These are phyloP conservation scores for Przewalskia tangutica DNA, from an alignment of 257 asterid genomes.

Conservation along the genomic window DNA sequence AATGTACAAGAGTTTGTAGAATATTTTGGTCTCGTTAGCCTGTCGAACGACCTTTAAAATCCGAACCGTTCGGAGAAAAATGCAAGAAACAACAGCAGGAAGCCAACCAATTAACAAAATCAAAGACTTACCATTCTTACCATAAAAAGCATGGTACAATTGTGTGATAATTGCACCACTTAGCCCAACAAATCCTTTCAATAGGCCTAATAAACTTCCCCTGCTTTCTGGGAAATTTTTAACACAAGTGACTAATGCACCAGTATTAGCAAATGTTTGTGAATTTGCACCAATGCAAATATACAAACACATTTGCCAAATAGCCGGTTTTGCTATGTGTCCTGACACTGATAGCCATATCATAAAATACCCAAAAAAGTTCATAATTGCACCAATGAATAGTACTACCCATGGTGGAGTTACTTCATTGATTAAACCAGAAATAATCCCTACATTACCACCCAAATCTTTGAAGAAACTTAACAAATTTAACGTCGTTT, in stretches of 20 bases:
- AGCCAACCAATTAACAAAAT: constrained; percentile 51
- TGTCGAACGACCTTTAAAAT: constrained; percentile 25
- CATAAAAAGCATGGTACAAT: constrained; percentile 38
- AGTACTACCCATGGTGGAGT: constrained; percentile 63
- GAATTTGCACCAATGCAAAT: constrained; percentile 58
- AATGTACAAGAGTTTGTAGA: constrained; percentile 31
- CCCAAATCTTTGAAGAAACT: constrained; percentile 62
- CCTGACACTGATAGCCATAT: constrained; percentile 53
- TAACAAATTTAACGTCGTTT: constrained; percentile 42
- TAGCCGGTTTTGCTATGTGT: constrained; percentile 20
- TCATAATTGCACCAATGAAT: constrained; percentile 37
- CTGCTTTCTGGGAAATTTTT: constrained; percentile 60
- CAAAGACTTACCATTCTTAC: constrained; percentile 27
- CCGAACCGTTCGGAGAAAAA: constrained; percentile 36
- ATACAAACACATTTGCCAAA: constrained; percentile 62
- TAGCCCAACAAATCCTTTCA: constrained; percentile 56
- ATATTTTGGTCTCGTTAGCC: constrained; percentile 29
- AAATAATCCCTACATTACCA: constrained; percentile 40
- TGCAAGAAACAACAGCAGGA: constrained; percentile 41
- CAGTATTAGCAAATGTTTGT: constrained; percentile 54
- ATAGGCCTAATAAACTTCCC: constrained; percentile 38
- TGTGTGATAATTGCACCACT: constrained; percentile 68
- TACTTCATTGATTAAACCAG: constrained; percentile 46
- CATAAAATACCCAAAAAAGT: constrained; percentile 54
- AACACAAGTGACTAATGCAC: constrained; percentile 52